Base-by-base conservation (phyloP, 192 early-diverging fungal genomes). In the Coemansia sp. region DNA sequence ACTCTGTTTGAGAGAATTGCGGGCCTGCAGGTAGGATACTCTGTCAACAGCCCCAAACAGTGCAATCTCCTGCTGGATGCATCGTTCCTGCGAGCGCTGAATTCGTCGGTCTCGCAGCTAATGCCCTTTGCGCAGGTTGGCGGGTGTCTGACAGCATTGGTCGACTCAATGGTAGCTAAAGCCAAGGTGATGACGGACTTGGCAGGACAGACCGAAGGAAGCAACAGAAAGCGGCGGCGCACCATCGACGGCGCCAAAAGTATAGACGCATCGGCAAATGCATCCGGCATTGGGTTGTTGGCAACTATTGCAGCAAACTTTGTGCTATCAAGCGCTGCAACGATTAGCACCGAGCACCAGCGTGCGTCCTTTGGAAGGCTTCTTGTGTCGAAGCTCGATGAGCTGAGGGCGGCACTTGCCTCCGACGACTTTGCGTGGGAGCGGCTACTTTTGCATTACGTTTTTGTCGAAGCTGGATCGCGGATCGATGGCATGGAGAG, bases 111-210 rank as follows among this genome's bases (percentile, higher is more conserved):
- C 2, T 52, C 68, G 25, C 72, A 68, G 50, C 41, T 67, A 2
- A 81, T 81, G 78, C 78, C 78, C 19, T 70, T 67, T 71, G 62
- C 50, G 6, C 78, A 74, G 48, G 62, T 59, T 17, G 33, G 45
- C 13, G 47, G 19, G 14, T 59, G 66, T 22, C 38, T 73, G 17
- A 23, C 38, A 0, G 27, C 38, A 20, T 63, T 79, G n/a, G 57
- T 50, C 10, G 70, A 63, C 25, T 47, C 50, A 8, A 42, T 68
- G 20, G 53, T 50, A 55, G 27, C 53, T 17, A 61, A 67, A 36
- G 29, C 59, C 14, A 22, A 30, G 25, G 59, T 47, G 17, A n/a
- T n/a, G 31, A 4, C 40, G 5, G 54, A 41, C 9, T 4, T 10
- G 0, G 63, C 25, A 13, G 31, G 25, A 19, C 52, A 30, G 33